Conservation (phyloP, 495 filamentous ascomycete species). For the Jackrogersella minutella region DNA sequence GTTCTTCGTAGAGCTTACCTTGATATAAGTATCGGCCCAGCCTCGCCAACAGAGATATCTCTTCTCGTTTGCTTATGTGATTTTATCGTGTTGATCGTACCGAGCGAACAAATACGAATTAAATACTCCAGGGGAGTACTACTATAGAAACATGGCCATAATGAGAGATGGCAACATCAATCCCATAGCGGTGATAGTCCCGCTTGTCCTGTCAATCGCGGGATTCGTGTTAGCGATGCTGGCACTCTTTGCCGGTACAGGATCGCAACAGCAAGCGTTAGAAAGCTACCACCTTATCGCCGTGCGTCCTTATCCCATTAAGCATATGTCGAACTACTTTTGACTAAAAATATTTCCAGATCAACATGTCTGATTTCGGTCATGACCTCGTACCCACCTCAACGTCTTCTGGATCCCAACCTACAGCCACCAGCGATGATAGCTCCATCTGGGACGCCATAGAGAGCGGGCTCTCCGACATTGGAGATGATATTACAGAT, state of each 20-base stretch:
- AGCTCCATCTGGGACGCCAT: constrained; percentile 32
- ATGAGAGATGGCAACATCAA: constrained; percentile 30
- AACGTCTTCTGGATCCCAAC: constrained; percentile 39
- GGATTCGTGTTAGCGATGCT: constrained; percentile 74
- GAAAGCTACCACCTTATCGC: constrained; percentile 71
- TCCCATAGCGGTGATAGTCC: constrained; percentile 51
- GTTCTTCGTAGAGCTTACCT: background rate
- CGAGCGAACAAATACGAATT: background rate
- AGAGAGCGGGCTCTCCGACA: constrained; percentile 38
- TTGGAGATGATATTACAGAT: constrained; percentile 46
- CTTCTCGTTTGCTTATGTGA: background rate
- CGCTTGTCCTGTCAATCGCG: constrained; percentile 58
- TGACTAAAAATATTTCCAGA: constrained; percentile 46
- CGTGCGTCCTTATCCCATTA: constrained; percentile 53
- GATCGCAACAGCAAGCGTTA: constrained; percentile 56
- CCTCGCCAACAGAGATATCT: background rate
- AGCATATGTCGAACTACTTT: background rate
- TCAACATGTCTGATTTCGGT: constrained; percentile 71
- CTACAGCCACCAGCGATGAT: constrained; percentile 27
- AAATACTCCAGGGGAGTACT: background rate
- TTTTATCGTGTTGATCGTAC: background rate
- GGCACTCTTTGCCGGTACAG: constrained; percentile 73
- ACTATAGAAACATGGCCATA: constrained; percentile 19
- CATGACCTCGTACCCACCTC: constrained; percentile 53
- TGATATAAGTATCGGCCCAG: constrained; percentile 8